Evolutionary conservation across 1,139 yeast genomes (phyloP), one percentile per base, ranked within the genome.

Genomic region (Williopsis jadinii): DNA sequence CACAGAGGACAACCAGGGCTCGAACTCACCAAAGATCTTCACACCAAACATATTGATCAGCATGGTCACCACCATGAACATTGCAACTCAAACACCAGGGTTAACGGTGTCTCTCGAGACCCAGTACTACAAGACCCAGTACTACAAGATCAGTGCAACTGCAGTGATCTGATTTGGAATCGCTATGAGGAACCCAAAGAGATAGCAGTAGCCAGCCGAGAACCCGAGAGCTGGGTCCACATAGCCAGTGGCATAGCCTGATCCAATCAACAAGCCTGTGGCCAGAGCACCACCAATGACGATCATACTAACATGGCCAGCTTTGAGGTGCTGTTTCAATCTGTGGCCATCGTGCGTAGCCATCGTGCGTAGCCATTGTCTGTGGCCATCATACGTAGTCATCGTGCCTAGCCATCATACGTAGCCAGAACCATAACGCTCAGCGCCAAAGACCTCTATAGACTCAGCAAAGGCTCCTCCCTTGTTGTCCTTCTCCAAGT

Each of bases 211-310:
- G 43, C 88, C 84, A 52, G 80, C 76, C 30, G 85, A 77, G 56
- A 82, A 82, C 5, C 95, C 95, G 76, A 88, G 74, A 8, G 87
- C 81, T 5, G 79, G 75, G 56, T 84, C 94, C 30, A 84, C 68
- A 69, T 48, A 74, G 67, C 44, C 82, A 9, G 82, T 67, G 29
- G 87, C 77, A 59, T 79, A 84, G 41, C 82, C 90, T 31, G 63
- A 53, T 41, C 95, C 95, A 36, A 87, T 80, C 45, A 78, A 70
- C 39, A 83, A 61, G 38, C 90, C 92, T 4, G 86, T 80, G 63
- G 95, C 95, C 41, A 86, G 80, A 43, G 88, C 81, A 30, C 94
- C 86, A 32, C 94, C 95, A 41, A 86, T 72, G 37, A 94, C 86
- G 51, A 86, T 83, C 92, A 84, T 81, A 41, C 81, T 71, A 53